A percentile compares a stretch with the other conserved stretches of the same genome.
Conservation (phyloP, 2,329 filamentous ascomycete genomes). For the Penicillium digitatum region DNA sequence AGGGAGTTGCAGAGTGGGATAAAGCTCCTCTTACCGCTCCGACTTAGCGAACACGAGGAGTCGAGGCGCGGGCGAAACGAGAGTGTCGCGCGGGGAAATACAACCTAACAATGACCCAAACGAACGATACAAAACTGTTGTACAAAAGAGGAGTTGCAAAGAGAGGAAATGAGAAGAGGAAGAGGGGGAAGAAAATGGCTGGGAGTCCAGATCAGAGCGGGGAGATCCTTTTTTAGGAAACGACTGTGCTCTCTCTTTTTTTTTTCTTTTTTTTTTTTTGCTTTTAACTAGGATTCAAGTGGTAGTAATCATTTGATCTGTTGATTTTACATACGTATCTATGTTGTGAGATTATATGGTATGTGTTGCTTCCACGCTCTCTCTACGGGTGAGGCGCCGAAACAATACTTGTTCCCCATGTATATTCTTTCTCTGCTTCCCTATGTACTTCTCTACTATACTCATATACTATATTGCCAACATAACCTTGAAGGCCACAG, state of each 20-base stretch:
- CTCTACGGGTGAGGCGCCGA: not conserved
- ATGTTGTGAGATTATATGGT: not conserved
- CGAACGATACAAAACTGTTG: slow-evolving; percentile 22
- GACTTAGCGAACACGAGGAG: slow-evolving; percentile 16
- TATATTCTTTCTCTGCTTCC: not conserved
- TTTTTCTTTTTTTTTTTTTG: not conserved
- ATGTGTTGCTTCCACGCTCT: not conserved
- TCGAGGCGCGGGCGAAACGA: slow-evolving; percentile 23
- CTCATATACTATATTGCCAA: not conserved
- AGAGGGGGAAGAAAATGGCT: slow-evolving; percentile 21
- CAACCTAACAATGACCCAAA: slow-evolving; percentile 17
- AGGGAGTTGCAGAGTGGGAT: slow-evolving; percentile 28
- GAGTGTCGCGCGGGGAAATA: slow-evolving; percentile 20
- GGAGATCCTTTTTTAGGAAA: slow-evolving; percentile 13
- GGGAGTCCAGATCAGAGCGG: slow-evolving; percentile 22
- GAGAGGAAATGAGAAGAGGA: slow-evolving; percentile 16
- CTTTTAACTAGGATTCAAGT: not conserved
- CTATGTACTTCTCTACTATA: not conserved
- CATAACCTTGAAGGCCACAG: not conserved
- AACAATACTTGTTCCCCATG: not conserved
- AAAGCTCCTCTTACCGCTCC: slow-evolving; percentile 22
- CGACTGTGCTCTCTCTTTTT: slow-evolving; percentile 2
- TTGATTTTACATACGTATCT: not conserved
- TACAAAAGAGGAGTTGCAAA: slow-evolving; percentile 22
- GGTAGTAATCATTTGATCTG: not conserved